These are phyloP conservation scores for Penicillium sclerotigenum DNA, from an alignment of 2,329 filamentous ascomycete species.

Conservation along the genomic window DNA sequence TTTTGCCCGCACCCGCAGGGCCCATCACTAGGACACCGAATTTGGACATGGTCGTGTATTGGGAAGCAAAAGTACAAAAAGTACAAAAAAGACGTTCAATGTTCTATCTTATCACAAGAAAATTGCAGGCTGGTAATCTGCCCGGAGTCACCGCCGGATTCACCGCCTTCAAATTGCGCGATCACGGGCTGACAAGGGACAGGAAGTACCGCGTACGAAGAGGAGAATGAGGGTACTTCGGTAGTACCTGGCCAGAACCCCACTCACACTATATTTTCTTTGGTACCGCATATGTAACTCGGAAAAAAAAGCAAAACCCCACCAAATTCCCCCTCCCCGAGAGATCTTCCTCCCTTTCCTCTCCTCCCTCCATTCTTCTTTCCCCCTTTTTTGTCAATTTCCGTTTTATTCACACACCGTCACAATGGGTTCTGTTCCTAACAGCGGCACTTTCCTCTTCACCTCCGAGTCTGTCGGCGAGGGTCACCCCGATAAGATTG, in stretches of 20 bases:
- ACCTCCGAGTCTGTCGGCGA: conserved; percentile 88
- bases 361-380: conserved; percentile 14
- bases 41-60: conserved; percentile 68
- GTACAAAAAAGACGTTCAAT: background rate
- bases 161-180: conserved; percentile 33
- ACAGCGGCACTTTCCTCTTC: conserved; percentile 73
- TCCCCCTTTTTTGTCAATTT: conserved; percentile 19
- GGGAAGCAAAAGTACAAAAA: background rate
- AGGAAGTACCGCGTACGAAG: conserved; percentile 8
- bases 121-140: conserved; percentile 22
- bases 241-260: conserved; percentile 8
- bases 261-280: background rate
- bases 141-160: conserved; percentile 18
- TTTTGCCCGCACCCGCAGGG: conserved; percentile 93
- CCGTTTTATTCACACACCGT: conserved; percentile 23
- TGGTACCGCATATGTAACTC: conserved; percentile 15
- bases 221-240: conserved; percentile 6
- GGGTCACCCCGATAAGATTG: conserved; percentile 94
- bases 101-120: conserved; percentile 22
- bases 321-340: conserved; percentile 24
- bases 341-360: conserved; percentile 26
- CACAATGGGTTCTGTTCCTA: conserved; percentile 61
- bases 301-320: conserved; percentile 19
- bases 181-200: conserved; percentile 25
- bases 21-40: conserved; percentile 95